Evolutionary conservation across 345 rosid genomes (phyloP), one percentile per base, ranked within the genome.

Genomic region (Anastatica hierochuntica): DNA sequence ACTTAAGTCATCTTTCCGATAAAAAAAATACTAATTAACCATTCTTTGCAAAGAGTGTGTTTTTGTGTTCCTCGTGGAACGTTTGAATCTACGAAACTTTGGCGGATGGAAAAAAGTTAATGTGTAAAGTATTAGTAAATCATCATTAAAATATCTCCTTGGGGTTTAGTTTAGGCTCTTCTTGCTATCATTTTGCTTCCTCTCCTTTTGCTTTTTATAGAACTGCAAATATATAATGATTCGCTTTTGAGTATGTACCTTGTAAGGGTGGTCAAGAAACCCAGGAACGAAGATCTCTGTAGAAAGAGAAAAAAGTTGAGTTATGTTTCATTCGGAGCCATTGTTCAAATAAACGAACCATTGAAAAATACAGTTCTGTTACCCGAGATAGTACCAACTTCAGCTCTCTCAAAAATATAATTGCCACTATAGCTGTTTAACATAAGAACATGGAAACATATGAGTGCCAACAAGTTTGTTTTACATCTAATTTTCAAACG

Each of bases 381-480:
- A 83, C 98, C 95, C 66, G 77, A 68, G 55, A 58, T 36, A 60
- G 51, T 33, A 84, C 71, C 52, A 71, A 29, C 57, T 68, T 27
- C 36, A 74, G 51, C 74, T 84, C 95, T 73, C 95, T 77, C 14
- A 88, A 66, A 64, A 81, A 79, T 66, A 92, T 42, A 43, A 88
- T 17, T 30, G 80, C 70, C 17, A 87, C 79, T 30, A 92, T 79
- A 23, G 78, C 98, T 88, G 85, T 79, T 71, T 65, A 56, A 42
- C 45, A 66, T 40, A 17, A 56, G 20, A 71, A 53, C 42, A 38
- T 35, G 49, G n/a, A 14, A 34, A 49, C 34, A 20, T 18, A 49
- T 40, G 35, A 49, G 8, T 29, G 33, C 64, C 37, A 51, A 7
- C 8, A 56, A 55, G 31, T 21, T 23, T 48, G 16, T 4, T 55